Evolutionary conservation across 164 flowering plant species (phyloP).

Genomic region (Magnolia kwangsiensis): DNA sequence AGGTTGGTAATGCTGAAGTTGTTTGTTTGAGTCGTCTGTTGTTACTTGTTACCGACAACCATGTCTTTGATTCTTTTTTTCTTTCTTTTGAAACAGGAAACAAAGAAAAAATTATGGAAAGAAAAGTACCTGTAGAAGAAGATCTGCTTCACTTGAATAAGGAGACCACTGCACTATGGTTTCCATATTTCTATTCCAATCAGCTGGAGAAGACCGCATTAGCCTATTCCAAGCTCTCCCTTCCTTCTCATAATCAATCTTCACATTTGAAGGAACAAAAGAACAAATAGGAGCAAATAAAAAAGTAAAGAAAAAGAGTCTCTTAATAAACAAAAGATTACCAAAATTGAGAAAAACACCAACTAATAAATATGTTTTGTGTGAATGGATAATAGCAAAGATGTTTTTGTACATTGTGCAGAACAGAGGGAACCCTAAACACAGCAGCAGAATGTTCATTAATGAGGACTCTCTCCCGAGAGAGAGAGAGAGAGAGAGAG

Average conservation of each 20-base stretch:
- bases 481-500: no score
- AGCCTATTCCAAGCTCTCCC: constrained; percentile 49
- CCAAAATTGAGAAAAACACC: not conserved
- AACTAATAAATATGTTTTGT: no score
- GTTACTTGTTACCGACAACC: no score
- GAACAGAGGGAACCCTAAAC: no score
- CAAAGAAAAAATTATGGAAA: no score
- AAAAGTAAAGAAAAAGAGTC: not conserved
- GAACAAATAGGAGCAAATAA: not conserved
- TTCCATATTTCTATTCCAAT: constrained; percentile 69
- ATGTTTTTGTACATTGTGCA: no score
- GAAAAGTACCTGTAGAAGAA: constrained; percentile 62
- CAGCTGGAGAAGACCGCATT: constrained; percentile 41
- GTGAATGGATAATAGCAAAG: no score
- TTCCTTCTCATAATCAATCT: constrained; percentile 67
- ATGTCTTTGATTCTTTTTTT: no score
- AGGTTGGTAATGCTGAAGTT: no score
- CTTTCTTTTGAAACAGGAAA: not conserved
- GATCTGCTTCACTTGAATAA: constrained; percentile 67
- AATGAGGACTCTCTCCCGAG: no score
- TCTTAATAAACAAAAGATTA: not conserved
- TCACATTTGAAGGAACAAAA: constrained; percentile 10
- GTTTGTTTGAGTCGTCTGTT: no score
- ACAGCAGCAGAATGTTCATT: no score
- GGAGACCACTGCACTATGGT: constrained; percentile 89